Conservation (phyloP, 352 stramenopile genomes). For the Aphanomyces astaci region DNA sequence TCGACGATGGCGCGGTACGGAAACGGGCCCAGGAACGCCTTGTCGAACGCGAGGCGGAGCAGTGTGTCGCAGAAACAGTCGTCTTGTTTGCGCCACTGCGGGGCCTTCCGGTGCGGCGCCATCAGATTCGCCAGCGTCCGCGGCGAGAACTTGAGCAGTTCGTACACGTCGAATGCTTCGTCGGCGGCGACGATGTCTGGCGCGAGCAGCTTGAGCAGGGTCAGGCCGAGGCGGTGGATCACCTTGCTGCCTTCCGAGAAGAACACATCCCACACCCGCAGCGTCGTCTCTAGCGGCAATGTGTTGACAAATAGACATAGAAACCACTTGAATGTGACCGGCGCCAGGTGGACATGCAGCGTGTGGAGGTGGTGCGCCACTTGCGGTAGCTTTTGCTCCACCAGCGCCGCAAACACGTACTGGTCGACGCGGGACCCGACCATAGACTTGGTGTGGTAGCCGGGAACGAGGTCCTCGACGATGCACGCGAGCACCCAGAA, state of each 20-base stretch:
- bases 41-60: slow-evolving; percentile 69
- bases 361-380: slow-evolving; percentile 58
- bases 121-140: slow-evolving; percentile 50
- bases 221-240: slow-evolving; percentile 72
- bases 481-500: slow-evolving; percentile 84
- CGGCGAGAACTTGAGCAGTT: slow-evolving; percentile 72
- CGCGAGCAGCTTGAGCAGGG: slow-evolving; percentile 77
- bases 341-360: slow-evolving; percentile 76
- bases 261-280: slow-evolving; percentile 86
- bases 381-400: slow-evolving; percentile 78
- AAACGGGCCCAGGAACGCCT: slow-evolving; percentile 66
- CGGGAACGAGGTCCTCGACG: slow-evolving; percentile 84
- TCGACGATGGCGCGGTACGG: slow-evolving; percentile 68
- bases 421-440: slow-evolving; percentile 83
- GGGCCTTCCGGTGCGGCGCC: slow-evolving; percentile 40
- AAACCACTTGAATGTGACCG: slow-evolving; percentile 90
- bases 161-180: slow-evolving; percentile 71
- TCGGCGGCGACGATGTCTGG: slow-evolving; percentile 61
- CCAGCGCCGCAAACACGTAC: slow-evolving; percentile 75
- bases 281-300: slow-evolving; percentile 77
- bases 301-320: slow-evolving; percentile 90
- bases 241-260: slow-evolving; percentile 87
- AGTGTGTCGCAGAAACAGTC: slow-evolving; percentile 80
- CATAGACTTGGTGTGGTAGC: slow-evolving; percentile 86
- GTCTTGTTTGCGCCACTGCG: slow-evolving; percentile 14